Evolutionary conservation across 495 filamentous ascomycete species (phyloP).

Genomic region (Arthonia radiata): DNA sequence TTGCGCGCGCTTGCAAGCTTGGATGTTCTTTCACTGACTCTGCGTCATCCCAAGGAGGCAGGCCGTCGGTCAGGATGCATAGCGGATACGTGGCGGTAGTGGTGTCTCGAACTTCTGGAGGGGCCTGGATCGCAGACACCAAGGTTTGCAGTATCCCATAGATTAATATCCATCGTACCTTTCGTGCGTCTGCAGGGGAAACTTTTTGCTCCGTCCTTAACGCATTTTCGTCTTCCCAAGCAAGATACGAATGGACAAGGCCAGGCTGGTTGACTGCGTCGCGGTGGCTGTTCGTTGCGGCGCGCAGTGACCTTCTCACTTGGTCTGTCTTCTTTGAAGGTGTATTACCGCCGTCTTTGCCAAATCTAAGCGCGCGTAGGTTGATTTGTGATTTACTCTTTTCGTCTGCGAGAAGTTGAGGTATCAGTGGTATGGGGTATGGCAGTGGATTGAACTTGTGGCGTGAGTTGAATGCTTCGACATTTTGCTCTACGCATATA

Average conservation of each 20-base stretch:
- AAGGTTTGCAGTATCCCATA: constrained; percentile 2
- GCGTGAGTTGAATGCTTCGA: constrained; percentile 30
- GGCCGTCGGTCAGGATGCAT: constrained; percentile 11
- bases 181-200: constrained; percentile 13
- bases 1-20: no score
- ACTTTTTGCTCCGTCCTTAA: constrained; percentile 16
- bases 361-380: constrained; percentile 10
- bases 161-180: constrained; percentile 7
- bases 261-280: constrained; percentile 8
- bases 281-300: constrained; percentile 17
- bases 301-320: constrained; percentile 10
- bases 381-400: constrained; percentile 9
- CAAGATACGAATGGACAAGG: constrained; percentile 20
- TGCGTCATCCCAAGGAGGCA: no score
- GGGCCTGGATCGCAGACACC: constrained; percentile 12
- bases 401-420: constrained; percentile 11
- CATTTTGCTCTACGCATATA: constrained; percentile 32
- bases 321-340: constrained; percentile 10
- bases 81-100: constrained; percentile 12
- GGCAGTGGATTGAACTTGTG: constrained; percentile 25
- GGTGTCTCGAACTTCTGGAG: constrained; percentile 13
- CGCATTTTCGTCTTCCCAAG: constrained; percentile 19
- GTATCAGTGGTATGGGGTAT: constrained; percentile 34
- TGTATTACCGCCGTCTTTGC: constrained; percentile 11
- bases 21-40: no score